Base-by-base conservation (phyloP, 2,329 filamentous ascomycete genomes). In the Ilyonectria mors-panacis region DNA sequence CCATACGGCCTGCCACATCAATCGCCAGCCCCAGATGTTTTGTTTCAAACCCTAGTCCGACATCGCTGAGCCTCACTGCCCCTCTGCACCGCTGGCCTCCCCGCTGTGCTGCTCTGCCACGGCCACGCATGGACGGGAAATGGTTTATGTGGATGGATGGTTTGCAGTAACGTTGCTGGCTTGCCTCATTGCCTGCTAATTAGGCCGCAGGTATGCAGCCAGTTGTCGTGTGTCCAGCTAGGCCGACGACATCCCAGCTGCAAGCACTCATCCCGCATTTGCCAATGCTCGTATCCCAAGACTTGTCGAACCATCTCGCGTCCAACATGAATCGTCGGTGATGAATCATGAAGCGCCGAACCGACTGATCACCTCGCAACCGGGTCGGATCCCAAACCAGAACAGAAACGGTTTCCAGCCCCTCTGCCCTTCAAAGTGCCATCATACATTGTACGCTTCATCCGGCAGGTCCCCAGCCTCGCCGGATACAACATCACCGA, bases 251-350 rank as follows among this genome's bases (percentile, higher is more conserved):
- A 13, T 51, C 7, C 28, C 58, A 44, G 37, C 50, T 66, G 63
- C 58, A 57, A 66, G 63, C 63, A 66, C 63, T 66, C 57, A 61
- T 66, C 37, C 58, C 39, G 63, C 63, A 66, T 57, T 50, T 48
- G 57, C 50, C 23, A 44, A 30, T 33, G 45, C 59, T 66, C 63
- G 63, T 66, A 61, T 66, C 42, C 44, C 28, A 28, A 23, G 63
- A 26, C 37, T 17, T 23, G 55, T 62, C 63, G 47, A 61, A 53
- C 63, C 44, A 66, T 37, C 2, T n/a, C n/a, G 39, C 4, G 17
- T 42, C 39, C 39, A n/a, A n/a, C 39, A 6, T 42, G 39, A 42
- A 42, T 42, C 39, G 39, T n/a, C 8, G 6, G 39, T n/a, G 15
- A 42, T n/a, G 15, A 42, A 19, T n/a, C 39, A n/a, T 17, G 30